Base-by-base conservation (phyloP, 2,329 filamentous ascomycete genomes). In the Botryosphaeria dothidea region DNA sequence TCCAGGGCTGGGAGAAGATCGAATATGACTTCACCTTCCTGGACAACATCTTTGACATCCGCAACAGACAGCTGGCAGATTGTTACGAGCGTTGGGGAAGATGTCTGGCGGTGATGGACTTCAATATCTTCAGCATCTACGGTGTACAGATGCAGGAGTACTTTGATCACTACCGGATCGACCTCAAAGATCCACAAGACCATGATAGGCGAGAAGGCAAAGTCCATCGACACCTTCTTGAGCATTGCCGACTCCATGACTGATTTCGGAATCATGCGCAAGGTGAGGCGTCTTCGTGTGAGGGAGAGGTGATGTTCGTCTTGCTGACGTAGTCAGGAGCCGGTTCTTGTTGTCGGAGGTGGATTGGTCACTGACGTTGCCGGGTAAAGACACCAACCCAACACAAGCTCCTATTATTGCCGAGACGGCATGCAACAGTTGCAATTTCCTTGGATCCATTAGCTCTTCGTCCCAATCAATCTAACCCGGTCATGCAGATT, bases 21-120 rank as follows among this genome's bases (percentile, higher is more conserved):
- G 86, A 90, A 72, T 91, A 91, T 74, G 88, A 90, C 77, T 92
- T 92, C 75, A 86, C 87, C 63, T 91, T 92, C 77, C 83, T 91
- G 52, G 89, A 92, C 69, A 86, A 85, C 54, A 83, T 92, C 65
- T 91, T 92, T 76, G 79, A 90, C 72, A 71, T 81, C 46, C 71
- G 81, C 68, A 90, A 90, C 71, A 70, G 79, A 17, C 83, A 90
- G 69, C 82, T 92, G 9, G 87, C 88, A 17, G 78, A 87, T 29
- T 88, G 86, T 75, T 92, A 91, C 77, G 78, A 84, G 71, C 80
- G 80, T 67, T 91, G 88, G 88, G 82, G 84, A 34, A 83, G 89
- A 61, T 88, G 86, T 68, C 78, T 92, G 49, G 88, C 88, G 25
- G 84, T 91, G 70, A 90, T 90, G 76, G 89, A 92, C 75, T 78